Conservation (phyloP, 2,329 filamentous ascomycete genomes). For the Penicillium italicum region DNA sequence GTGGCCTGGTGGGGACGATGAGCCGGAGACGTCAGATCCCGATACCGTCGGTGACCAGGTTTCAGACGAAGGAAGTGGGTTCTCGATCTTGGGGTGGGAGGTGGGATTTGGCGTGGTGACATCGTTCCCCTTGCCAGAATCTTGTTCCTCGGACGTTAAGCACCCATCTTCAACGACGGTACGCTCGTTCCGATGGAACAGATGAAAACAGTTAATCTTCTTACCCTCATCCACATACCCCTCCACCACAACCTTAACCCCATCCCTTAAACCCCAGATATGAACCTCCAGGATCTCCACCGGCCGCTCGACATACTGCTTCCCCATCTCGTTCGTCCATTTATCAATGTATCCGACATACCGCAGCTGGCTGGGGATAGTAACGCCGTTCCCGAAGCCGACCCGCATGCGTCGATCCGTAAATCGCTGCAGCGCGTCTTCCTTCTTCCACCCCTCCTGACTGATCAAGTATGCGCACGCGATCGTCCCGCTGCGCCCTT, state of each 20-base stretch:
- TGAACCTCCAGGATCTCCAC: constrained; percentile 87
- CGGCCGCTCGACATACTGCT: constrained; percentile 75
- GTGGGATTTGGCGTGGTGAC: not conserved
- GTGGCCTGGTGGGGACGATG: constrained; percentile 31
- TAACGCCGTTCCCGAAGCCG: constrained; percentile 82
- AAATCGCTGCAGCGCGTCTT: constrained; percentile 63
- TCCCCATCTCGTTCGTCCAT: constrained; percentile 68
- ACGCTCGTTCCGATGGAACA: constrained; percentile 69
- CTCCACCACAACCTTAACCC: constrained; percentile 81
- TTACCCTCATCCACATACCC: constrained; percentile 87
- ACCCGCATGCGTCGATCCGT: constrained; percentile 86
- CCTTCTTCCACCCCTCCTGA: constrained; percentile 68
- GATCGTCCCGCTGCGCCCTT: constrained; percentile 85
- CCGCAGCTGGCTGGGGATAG: constrained; percentile 85
- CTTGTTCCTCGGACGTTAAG: constrained; percentile 52
- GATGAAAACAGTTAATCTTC: constrained; percentile 77
- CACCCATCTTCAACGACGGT: constrained; percentile 49
- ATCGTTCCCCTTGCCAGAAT: not conserved
- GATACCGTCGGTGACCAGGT: constrained; percentile 14
- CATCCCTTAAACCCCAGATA: constrained; percentile 80
- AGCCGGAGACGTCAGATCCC: constrained; percentile 9
- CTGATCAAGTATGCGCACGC: constrained; percentile 86
- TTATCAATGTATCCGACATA: constrained; percentile 86
- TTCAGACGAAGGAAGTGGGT: constrained; percentile 1
- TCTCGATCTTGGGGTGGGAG: not conserved